These are phyloP conservation scores for Sporothrix protearum DNA, from an alignment of 2,329 filamentous ascomycete genomes.

Conservation along the genomic window DNA sequence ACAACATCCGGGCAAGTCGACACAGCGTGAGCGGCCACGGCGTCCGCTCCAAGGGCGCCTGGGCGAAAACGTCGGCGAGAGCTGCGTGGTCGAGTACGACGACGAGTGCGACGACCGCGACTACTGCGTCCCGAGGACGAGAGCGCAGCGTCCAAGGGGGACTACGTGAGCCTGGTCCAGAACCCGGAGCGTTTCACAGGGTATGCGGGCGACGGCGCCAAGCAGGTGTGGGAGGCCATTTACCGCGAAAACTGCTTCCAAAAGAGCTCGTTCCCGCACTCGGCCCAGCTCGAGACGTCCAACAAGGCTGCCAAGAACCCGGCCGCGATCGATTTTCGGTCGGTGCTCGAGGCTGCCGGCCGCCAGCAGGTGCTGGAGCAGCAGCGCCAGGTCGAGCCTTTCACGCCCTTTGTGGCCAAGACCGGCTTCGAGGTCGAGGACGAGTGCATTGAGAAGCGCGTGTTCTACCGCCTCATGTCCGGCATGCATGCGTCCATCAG, in stretches of 20 bases:
- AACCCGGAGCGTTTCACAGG: slow-evolving; percentile 97
- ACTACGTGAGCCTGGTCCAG: slow-evolving; percentile 90
- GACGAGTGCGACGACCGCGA: slow-evolving; percentile 96
- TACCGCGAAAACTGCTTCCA: slow-evolving; percentile 97
- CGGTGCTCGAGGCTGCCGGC: slow-evolving; percentile 57
- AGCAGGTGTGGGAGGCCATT: slow-evolving; percentile 93
- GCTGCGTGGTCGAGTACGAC: slow-evolving; percentile 94
- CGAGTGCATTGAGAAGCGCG: slow-evolving; percentile 96
- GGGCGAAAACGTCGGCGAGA: slow-evolving; percentile 85
- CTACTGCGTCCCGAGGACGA: slow-evolving; percentile 97
- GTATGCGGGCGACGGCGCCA: slow-evolving; percentile 77
- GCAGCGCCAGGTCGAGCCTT: slow-evolving; percentile 52
- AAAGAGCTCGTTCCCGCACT: slow-evolving; percentile 59
- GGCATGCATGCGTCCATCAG: slow-evolving; percentile 99
- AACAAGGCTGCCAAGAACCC: slow-evolving; percentile 43
- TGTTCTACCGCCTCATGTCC: slow-evolving; percentile 91
- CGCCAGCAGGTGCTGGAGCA: slow-evolving; percentile 61
- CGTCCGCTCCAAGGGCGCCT: slow-evolving; percentile 76
- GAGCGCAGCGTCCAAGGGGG: slow-evolving; percentile 77
- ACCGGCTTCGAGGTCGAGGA: slow-evolving; percentile 75
- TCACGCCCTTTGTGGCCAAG: slow-evolving; percentile 58
- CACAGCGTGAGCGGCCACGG: slow-evolving; percentile 66
- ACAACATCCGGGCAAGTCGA: slow-evolving; percentile 75
- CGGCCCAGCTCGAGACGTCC: slow-evolving; percentile 51
- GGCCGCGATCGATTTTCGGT: slow-evolving; percentile 59